Conservation (phyloP, 768 basidiomycete species). For the Sarcomyxa edulis region DNA sequence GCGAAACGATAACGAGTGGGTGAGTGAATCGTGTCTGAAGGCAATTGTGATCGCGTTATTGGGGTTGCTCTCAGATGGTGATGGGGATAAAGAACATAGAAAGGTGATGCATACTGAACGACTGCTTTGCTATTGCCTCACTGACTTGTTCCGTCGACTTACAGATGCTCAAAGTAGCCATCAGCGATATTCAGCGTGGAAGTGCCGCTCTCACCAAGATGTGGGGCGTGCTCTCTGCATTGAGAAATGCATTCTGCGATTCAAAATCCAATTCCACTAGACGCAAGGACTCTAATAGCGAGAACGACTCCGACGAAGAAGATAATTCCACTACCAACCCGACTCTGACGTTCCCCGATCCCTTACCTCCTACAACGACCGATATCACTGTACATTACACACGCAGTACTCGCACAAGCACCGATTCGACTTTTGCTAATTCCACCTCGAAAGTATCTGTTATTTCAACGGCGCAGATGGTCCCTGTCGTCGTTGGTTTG, state of each 20-base stretch:
- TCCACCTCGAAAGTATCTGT: too few relatives aligned
- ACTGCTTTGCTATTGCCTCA: background rate
- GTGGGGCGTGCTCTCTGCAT: constrained; percentile 47
- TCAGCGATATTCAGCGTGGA: constrained; percentile 46
- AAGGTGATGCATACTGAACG: constrained; percentile 23
- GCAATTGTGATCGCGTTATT: constrained; percentile 60
- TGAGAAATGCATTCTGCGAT: constrained; percentile 33
- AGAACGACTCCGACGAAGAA: too few relatives aligned
- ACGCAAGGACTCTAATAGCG: too few relatives aligned
- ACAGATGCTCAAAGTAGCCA: constrained; percentile 37
- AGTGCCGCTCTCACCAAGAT: constrained; percentile 58
- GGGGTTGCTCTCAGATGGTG: constrained; percentile 43
- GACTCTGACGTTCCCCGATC: constrained; percentile 46
- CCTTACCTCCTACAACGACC: constrained; percentile 44
- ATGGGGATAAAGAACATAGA: constrained; percentile 30
- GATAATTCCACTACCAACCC: constrained; percentile 7
- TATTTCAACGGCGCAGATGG: constrained; percentile 50
- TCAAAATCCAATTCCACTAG: constrained; percentile 6
- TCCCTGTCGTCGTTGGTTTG: constrained; percentile 61
- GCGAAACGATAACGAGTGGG: constrained; percentile 52
- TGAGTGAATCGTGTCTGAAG: constrained; percentile 60
- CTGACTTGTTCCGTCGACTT: constrained; percentile 5
- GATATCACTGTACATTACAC: constrained; percentile 36
- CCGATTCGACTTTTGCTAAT: constrained; percentile 17
- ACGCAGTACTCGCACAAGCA: constrained; percentile 37